phyloP scores from a whole-genome alignment of 2,329 filamentous ascomycete species.

The Penicillium sp. region DNA sequence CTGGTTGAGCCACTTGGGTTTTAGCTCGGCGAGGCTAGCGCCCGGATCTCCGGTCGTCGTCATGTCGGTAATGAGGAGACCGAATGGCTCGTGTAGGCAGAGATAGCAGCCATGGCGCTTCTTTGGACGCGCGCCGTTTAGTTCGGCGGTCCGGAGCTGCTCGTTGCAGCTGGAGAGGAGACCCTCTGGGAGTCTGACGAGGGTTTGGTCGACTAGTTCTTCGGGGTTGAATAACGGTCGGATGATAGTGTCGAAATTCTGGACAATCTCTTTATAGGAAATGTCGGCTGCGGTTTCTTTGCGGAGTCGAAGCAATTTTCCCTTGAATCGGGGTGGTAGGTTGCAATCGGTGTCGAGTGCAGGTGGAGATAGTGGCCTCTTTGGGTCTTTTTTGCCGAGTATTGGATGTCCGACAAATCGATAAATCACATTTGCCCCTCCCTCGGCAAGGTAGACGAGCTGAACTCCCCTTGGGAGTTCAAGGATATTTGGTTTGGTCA shows the following conservation, averaged over 20 bases:
- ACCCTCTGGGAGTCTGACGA: constrained; percentile 49
- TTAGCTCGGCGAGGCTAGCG: constrained; percentile 64
- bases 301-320: constrained; percentile 60
- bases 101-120: constrained; percentile 53
- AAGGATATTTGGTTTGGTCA: constrained; percentile 33
- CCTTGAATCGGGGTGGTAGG: constrained; percentile 30
- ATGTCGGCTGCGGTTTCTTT: constrained; percentile 55
- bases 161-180: constrained; percentile 54
- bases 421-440: constrained; percentile 75
- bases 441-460: constrained; percentile 59
- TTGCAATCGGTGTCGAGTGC: constrained; percentile 16
- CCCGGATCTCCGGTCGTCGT: constrained; percentile 41
- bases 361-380: constrained; percentile 12
- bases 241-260: constrained; percentile 45
- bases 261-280: constrained; percentile 50
- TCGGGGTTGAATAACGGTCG: constrained; percentile 55
- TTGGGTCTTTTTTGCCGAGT: constrained; percentile 25
- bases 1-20: constrained; percentile 80
- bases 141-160: constrained; percentile 52
- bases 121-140: constrained; percentile 42
- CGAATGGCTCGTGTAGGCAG: constrained; percentile 57
- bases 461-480: constrained; percentile 38
- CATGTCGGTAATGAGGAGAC: constrained; percentile 75
- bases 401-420: constrained; percentile 47
- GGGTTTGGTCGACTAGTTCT: constrained; percentile 56